Evolutionary conservation across 1,284 basidiomycete genomes (phyloP).

Genomic region (Acaromyces ingoldii): DNA sequence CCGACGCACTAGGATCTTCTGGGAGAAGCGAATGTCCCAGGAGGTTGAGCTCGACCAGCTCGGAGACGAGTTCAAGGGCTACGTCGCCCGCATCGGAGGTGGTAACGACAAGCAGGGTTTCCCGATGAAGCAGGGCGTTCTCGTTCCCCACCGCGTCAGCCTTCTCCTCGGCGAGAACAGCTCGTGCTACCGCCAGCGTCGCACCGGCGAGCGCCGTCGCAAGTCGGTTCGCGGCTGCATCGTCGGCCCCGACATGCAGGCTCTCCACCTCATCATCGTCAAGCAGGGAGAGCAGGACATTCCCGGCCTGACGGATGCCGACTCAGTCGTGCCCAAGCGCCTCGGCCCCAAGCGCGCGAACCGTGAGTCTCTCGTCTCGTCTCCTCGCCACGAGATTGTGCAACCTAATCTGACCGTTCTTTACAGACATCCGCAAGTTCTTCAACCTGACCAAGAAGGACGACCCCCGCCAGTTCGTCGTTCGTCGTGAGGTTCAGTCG

Average conservation of each 20-base stretch:
- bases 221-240: slow-evolving; percentile 97
- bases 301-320: slow-evolving; percentile 78
- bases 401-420: background rate
- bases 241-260: slow-evolving; percentile 91
- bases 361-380: slow-evolving; percentile 16
- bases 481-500: slow-evolving; percentile 79
- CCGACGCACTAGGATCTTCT: slow-evolving; percentile 73
- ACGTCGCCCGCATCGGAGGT: slow-evolving; percentile 93
- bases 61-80: slow-evolving; percentile 96
- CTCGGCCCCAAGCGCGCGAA: slow-evolving; percentile 72
- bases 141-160: slow-evolving; percentile 86
- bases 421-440: slow-evolving; percentile 75
- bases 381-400: background rate
- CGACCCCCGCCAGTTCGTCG: slow-evolving; percentile 87
- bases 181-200: slow-evolving; percentile 93
- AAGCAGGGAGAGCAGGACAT: slow-evolving; percentile 94
- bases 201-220: slow-evolving; percentile 92
- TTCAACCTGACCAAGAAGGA: slow-evolving; percentile 98
- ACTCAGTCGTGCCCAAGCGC: slow-evolving; percentile 81
- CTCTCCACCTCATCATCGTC: slow-evolving; percentile 88
- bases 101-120: slow-evolving; percentile 81
- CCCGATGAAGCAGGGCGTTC: slow-evolving; percentile 94
- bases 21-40: slow-evolving; percentile 92
- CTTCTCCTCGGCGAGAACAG: slow-evolving; percentile 92
- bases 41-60: slow-evolving; percentile 86